phyloP scores from a whole-genome alignment of 164 flowering plant genomes.

The Akebia trifoliata region DNA sequence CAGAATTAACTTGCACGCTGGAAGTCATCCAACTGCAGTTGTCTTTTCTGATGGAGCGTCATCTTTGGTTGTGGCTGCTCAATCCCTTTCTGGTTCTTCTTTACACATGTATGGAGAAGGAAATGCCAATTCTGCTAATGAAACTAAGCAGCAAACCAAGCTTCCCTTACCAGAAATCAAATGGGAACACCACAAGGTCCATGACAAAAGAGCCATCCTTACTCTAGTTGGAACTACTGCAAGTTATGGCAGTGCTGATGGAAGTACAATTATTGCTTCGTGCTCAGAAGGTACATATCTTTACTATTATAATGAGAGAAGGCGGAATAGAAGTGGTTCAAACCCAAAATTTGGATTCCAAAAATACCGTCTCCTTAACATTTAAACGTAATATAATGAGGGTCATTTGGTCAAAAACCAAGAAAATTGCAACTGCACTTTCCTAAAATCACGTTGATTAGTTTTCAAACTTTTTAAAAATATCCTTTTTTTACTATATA shows the following conservation, averaged over 20 bases:
- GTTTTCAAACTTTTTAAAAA: too few species aligned
- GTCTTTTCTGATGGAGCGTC: conserved; percentile 72
- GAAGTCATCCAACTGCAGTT: conserved; percentile 80
- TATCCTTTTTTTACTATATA: too few species aligned
- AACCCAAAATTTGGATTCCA: too few species aligned
- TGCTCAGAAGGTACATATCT: conserved; percentile 89
- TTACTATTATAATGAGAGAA: too few species aligned
- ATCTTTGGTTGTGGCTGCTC: conserved; percentile 77
- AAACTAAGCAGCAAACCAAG: conserved; percentile 54
- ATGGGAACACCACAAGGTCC: conserved; percentile 91
- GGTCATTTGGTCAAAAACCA: too few species aligned
- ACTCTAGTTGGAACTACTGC: conserved; percentile 68
- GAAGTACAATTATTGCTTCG: conserved; percentile 77
- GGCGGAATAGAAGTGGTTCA: too few species aligned
- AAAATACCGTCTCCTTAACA: too few species aligned
- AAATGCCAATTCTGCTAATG: conserved; percentile 39
- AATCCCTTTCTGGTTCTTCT: conserved; percentile 65
- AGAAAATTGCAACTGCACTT: too few species aligned
- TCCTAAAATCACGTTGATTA: too few species aligned
- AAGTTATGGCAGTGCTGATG: conserved; percentile 88
- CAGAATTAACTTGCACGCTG: conserved; percentile 81
- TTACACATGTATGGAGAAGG: conserved; percentile 84
- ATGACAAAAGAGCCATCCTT: conserved; percentile 57
- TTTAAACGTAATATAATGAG: too few species aligned
- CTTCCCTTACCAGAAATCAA: conserved; percentile 87